Conservation (phyloP, 495 filamentous ascomycete genomes). For the Astrothelium macrocarpum region DNA sequence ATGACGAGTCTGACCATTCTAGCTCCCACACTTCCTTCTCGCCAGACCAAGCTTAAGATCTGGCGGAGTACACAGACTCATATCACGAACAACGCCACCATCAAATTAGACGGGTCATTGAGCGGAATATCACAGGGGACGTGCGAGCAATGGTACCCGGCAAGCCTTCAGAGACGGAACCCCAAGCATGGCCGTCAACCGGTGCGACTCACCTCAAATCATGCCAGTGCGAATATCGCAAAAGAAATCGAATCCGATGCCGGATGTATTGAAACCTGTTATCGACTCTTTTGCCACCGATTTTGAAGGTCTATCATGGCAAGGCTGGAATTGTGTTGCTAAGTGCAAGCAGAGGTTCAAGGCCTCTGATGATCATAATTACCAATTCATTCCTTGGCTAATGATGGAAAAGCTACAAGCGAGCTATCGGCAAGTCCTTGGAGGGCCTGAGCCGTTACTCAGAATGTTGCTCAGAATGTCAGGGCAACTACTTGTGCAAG, state of each 20-base stretch:
- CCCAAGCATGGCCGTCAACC: not conserved
- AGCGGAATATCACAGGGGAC: not conserved
- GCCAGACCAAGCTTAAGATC: too few relatives aligned
- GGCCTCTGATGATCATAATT: not conserved
- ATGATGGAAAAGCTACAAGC: not conserved
- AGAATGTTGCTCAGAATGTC: not conserved
- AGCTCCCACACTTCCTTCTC: not conserved
- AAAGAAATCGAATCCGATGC: not conserved
- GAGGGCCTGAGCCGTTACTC: not conserved
- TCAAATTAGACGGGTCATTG: not conserved
- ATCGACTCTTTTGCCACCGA: not conserved
- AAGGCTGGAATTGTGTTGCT: not conserved
- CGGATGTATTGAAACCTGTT: not conserved
- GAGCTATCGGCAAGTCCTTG: not conserved
- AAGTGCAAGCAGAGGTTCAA: not conserved
- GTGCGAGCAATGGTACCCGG: not conserved
- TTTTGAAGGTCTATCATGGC: not conserved
- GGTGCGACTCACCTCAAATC: not conserved
- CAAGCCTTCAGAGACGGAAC: not conserved
- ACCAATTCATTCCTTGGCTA: not conserved
- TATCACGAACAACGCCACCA: too few relatives aligned
- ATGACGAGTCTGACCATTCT: not conserved
- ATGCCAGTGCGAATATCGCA: not conserved
- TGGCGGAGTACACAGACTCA: too few relatives aligned
- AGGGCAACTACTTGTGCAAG: not conserved